Percentiles rank a stretch among this genome's conserved stretches.
These are phyloP conservation scores for Leccinellum rugosiceps DNA, from an alignment of 768 basidiomycete genomes.

Conservation along the genomic window DNA sequence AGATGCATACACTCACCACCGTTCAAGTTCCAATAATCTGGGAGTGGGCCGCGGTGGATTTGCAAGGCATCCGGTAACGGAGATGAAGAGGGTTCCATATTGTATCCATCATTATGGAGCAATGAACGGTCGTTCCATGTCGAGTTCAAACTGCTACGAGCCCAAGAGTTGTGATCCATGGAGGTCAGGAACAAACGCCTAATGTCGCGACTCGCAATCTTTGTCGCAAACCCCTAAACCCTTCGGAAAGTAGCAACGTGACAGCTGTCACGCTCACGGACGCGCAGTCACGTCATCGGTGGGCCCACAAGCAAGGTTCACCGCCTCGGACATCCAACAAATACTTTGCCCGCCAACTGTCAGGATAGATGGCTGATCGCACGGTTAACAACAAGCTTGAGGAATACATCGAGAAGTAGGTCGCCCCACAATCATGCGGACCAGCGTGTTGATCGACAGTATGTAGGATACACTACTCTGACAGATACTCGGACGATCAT, in stretches of 20 bases:
- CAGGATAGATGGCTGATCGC: constrained; percentile 26
- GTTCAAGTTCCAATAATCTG: constrained; percentile 6
- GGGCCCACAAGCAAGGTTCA: background rate
- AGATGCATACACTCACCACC: constrained; percentile 29
- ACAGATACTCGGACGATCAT: constrained; percentile 87
- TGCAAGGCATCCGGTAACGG: constrained; percentile 7
- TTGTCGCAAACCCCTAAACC: background rate
- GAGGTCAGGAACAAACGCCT: constrained; percentile 6
- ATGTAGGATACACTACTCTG: constrained; percentile 82
- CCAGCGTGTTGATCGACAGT: constrained; percentile 14
- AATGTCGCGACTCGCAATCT: background rate
- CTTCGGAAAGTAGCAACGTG: constrained; percentile 10
- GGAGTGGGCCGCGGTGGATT: background rate
- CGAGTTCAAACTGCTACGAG: background rate
- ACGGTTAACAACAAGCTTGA: constrained; percentile 54
- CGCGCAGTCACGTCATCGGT: constrained; percentile 24
- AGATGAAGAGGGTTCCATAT: constrained; percentile 3
- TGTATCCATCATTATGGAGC: background rate
- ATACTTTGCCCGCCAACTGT: constrained; percentile 1
- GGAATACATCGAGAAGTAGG: constrained; percentile 77
- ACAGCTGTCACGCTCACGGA: constrained; percentile 25
- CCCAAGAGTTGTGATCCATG: constrained; percentile 15
- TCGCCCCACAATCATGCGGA: constrained; percentile 11
- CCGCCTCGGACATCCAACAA: background rate
- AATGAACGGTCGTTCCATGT: background rate